Base-by-base conservation (phyloP, 192 early-diverging fungal genomes). In the Glomus cerebriforme region DNA sequence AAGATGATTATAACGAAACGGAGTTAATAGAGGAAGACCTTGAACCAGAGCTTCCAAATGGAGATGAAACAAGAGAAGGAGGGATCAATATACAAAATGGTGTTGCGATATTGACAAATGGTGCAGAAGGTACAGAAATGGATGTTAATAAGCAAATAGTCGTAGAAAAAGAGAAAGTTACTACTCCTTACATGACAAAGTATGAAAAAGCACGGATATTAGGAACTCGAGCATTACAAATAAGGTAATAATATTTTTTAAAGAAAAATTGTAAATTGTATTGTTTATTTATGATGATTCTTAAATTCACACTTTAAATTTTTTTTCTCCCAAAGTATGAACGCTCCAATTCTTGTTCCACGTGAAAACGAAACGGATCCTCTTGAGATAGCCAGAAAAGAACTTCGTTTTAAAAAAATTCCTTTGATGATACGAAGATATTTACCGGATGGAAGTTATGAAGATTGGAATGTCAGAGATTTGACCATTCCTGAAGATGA, bases 101-200 rank as follows among this genome's bases (percentile, higher is more conserved):
- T 26, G 26, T 79, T 12, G 31, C 63, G 64, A 45, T 82, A 31
- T 43, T 79, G 31, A 24, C 73, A 24, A 62, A 60, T 43, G 78
- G 73, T 8, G 47, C 49, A 7, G 54, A 63, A 37, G 72, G 74
- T n/a, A 58, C 58, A 13, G 65, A 74, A 22, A 66, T 79, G 49
- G 66, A 74, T 7, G 59, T 49, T n/a, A 39, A 47, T 29, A 70
- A 65, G 22, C 27, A 73, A 37, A 27, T 62, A 17, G 60, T 34
- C 12, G 77, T 83, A 71, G 79, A 87, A n/a, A 92, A 92, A 81
- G 95, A 96, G 81, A 92, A 92, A 79, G 92, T 94, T 67, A 98
- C 98, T 13, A 98, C 98, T 29, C 96, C 98, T 37, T 99, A 97
- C 84, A 95, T 99, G 95, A 99, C 98, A 69, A 98, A 97, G 82